Percentiles rank a stretch among this genome's conserved stretches.
Evolutionary conservation across 208 protist genomes (phyloP).

Genomic region (Porcisia deanei): DNA sequence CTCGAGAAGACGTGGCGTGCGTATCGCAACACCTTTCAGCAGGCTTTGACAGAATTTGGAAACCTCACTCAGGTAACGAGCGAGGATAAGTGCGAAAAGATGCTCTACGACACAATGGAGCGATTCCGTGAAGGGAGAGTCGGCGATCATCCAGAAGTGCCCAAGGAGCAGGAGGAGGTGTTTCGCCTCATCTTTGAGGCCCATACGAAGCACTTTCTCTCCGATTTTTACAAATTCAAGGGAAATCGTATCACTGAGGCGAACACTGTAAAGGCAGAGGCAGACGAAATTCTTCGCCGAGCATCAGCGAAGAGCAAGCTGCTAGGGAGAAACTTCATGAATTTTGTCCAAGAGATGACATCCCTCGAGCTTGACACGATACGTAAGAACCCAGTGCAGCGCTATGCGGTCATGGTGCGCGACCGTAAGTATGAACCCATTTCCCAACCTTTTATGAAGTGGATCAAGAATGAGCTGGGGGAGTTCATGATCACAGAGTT

Average conservation of each 20-base stretch:
- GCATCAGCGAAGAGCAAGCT: conserved; percentile 87
- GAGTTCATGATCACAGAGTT: conserved; percentile 77
- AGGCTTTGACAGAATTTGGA: conserved; percentile 81
- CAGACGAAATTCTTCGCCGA: conserved; percentile 76
- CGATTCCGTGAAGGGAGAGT: conserved; percentile 73
- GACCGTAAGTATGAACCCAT: conserved; percentile 79
- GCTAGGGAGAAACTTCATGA: conserved; percentile 85
- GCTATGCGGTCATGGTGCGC: conserved; percentile 76
- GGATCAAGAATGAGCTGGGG: conserved; percentile 79
- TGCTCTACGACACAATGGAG: conserved; percentile 82
- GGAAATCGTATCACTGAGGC: conserved; percentile 73
- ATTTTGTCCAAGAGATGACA: conserved; percentile 91
- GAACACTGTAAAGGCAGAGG: conserved; percentile 73
- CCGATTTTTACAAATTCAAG: conserved; percentile 88
- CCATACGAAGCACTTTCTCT: conserved; percentile 87
- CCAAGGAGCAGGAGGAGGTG: conserved; percentile 71
- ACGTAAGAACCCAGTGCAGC: conserved; percentile 87
- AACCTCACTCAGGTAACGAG: conserved; percentile 81
- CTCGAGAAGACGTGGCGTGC: conserved; percentile 81
- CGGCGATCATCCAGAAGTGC: conserved; percentile 77
- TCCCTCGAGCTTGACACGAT: conserved; percentile 85
- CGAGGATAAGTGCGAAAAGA: conserved; percentile 77
- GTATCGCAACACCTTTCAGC: conserved; percentile 81
- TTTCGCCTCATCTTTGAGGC: conserved; percentile 84
- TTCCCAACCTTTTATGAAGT: conserved; percentile 83